Evolutionary conservation across 2,329 filamentous ascomycete species (phyloP), one percentile per base, ranked within the genome.

Genomic region (Gaeumannomyces tritici): DNA sequence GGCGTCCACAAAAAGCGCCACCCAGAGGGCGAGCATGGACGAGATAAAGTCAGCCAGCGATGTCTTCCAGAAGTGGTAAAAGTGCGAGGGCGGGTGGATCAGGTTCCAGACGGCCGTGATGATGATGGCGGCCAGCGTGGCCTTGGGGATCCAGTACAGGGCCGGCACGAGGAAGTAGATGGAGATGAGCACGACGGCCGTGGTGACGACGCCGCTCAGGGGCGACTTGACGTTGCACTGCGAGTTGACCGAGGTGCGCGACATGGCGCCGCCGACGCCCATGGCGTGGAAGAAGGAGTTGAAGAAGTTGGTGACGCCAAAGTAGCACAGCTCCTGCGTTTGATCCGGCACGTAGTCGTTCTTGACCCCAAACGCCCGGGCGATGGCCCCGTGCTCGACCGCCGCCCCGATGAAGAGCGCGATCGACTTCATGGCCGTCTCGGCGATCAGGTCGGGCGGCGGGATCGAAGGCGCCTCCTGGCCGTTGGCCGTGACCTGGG

Each of bases 71-170:
- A 85, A 88, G 18, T 77, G 75, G 71, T 86, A 86, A 69, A 88
- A 87, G 12, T 82, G 77, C 3, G 76, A 79, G 0, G 84, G 80
- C 0, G 83, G 79, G 0, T 82, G 81, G 57, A 88, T 83, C 8
- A 88, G 76, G 54, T 85, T 83, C 72, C 82, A 82, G 0, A 88
- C 84, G 7, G 85, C 85, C 64, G 82, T 84, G 66, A 88, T 87
- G 75, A 89, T 87, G 64, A 89, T 87, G 2, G 85, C 86, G 0
- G 86, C 80, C 1, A 89, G 76, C 0, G 83, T 86, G 0, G 85
- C 79, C 66, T 87, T 86, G 1, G 86, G 86, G n/a, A 89, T 84
- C 83, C 84, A 89, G 72, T 85, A 33, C 31, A 87, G 0, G 89
- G 76, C 0, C 83, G 81, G 0, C 80, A 81, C 82, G 51, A 88